Percentiles rank a stretch among this genome's conserved stretches.
phyloP scores from a whole-genome alignment of 805 yeast genomes.

The Cyberlindnera bimundalis region DNA sequence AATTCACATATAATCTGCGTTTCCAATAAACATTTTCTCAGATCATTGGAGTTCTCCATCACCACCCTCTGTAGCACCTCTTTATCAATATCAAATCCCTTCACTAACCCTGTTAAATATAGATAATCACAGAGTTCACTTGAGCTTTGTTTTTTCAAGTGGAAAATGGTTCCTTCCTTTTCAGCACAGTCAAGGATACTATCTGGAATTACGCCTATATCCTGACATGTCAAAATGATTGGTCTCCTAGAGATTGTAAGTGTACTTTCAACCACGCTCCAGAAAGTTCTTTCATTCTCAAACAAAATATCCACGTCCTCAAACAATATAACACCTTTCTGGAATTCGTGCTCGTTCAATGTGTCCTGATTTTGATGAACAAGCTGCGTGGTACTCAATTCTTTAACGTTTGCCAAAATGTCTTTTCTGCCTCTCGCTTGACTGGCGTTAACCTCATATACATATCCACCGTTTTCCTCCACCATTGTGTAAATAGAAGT shows the following conservation, averaged over 20 bases:
- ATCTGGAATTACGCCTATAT: slow-evolving; percentile 44
- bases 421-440: slow-evolving; percentile 71
- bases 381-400: slow-evolving; percentile 79
- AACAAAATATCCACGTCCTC: slow-evolving; percentile 86
- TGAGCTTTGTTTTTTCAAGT: slow-evolving; percentile 23
- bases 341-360: slow-evolving; percentile 30
- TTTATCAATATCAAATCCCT: slow-evolving; percentile 34
- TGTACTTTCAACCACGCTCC: slow-evolving; percentile 66
- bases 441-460: slow-evolving; percentile 80
- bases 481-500: slow-evolving; percentile 67
- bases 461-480: slow-evolving; percentile 59
- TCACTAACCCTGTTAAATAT: slow-evolving; percentile 36
- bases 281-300: slow-evolving; percentile 72
- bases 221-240: slow-evolving; percentile 61
- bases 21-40: slow-evolving; percentile 44
- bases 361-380: slow-evolving; percentile 46
- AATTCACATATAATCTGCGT: slow-evolving; percentile 41
- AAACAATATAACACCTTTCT: slow-evolving; percentile 66
- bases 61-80: slow-evolving; percentile 31
- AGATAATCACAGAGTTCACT: slow-evolving; percentile 35
- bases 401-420: slow-evolving; percentile 59
- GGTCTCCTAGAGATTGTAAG: slow-evolving; percentile 65
- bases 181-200: slow-evolving; percentile 43
- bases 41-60: slow-evolving; percentile 33
- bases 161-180: slow-evolving; percentile 39